A percentile compares a stretch with the other conserved stretches of the same genome.
phyloP scores from a whole-genome alignment of 2,329 filamentous ascomycete genomes.

The Geoglossum cookeanum region DNA sequence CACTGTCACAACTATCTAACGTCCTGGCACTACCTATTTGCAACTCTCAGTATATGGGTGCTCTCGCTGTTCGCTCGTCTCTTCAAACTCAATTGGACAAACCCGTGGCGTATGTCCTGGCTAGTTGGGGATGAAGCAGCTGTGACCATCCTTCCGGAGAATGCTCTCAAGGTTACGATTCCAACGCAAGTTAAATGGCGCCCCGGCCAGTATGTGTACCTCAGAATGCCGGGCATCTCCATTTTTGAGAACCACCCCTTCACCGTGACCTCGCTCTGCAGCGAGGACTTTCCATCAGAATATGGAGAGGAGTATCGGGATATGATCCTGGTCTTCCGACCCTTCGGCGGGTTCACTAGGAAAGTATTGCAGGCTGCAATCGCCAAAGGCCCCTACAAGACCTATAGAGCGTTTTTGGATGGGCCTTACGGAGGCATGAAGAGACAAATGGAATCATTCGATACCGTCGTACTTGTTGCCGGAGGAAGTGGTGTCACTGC shows the following conservation, averaged over 20 bases:
- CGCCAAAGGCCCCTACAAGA: conserved; percentile 74
- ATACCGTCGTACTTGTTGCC: conserved; percentile 81
- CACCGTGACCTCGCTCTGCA: conserved; percentile 82
- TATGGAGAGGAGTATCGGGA: conserved; percentile 80
- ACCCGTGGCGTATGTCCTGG: conserved; percentile 60
- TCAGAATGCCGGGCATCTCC: conserved; percentile 84
- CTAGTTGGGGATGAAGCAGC: conserved; percentile 82
- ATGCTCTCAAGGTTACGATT: conserved; percentile 88
- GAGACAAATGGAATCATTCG: conserved; percentile 73
- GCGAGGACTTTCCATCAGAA: conserved; percentile 78
- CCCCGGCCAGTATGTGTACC: conserved; percentile 85
- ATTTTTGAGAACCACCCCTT: conserved; percentile 89
- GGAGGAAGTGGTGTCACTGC: conserved; percentile 91
- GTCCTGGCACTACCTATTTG: conserved; percentile 77
- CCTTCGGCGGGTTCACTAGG: conserved; percentile 77
- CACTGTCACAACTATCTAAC: conserved; percentile 83
- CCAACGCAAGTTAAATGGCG: conserved; percentile 86
- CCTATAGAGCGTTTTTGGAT: conserved; percentile 80
- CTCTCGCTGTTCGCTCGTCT: conserved; percentile 55
- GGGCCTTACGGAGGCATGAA: conserved; percentile 93
- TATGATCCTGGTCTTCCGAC: conserved; percentile 78
- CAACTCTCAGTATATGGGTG: conserved; percentile 61
- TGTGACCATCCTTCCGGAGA: conserved; percentile 74
- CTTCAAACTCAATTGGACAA: conserved; percentile 79
- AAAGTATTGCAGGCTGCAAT: conserved; percentile 68